Percentiles rank a stretch among this genome's conserved stretches.
Conservation (phyloP, 1,139 yeast genomes). For the Suhomyces bokatorum region DNA sequence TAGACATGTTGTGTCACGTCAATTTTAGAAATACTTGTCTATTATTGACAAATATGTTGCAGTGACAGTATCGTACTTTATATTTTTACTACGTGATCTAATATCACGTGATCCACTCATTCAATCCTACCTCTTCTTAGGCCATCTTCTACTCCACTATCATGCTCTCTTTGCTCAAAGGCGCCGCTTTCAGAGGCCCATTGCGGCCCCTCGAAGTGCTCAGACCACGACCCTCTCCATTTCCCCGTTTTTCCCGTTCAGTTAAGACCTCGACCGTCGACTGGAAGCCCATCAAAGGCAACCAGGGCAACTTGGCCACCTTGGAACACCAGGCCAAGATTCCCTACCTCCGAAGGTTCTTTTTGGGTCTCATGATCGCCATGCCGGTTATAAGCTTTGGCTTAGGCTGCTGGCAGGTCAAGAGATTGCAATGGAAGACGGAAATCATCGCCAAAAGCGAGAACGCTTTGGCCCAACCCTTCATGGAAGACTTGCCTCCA, state of each 20-base stretch:
- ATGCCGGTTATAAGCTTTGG: slow-evolving; percentile 89
- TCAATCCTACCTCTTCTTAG: neutral
- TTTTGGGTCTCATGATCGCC: slow-evolving; percentile 62
- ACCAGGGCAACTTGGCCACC: slow-evolving; percentile 45
- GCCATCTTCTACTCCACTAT: neutral
- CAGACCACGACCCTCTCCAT: neutral
- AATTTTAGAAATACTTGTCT: too few species aligned
- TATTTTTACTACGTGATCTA: neutral
- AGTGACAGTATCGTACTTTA: too few species aligned
- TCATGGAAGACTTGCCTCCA: slow-evolving; percentile 67
- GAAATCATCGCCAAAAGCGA: slow-evolving; percentile 80
- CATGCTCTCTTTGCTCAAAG: neutral
- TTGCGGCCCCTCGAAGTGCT: neutral
- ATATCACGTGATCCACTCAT: too few species aligned
- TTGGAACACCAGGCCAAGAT: slow-evolving; percentile 41
- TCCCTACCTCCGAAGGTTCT: slow-evolving; percentile 47
- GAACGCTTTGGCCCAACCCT: slow-evolving; percentile 71
- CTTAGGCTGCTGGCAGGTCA: slow-evolving; percentile 92
- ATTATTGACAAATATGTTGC: too few species aligned
- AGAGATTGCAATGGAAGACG: slow-evolving; percentile 86
- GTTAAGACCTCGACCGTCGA: slow-evolving; percentile 74
- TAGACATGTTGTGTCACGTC: too few species aligned
- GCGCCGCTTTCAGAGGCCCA: neutral
- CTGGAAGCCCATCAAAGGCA: slow-evolving; percentile 75
- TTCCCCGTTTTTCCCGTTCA: neutral